phyloP scores from a whole-genome alignment of 192 early-diverging fungal genomes.

The Phlyctochytrium planicorne region DNA sequence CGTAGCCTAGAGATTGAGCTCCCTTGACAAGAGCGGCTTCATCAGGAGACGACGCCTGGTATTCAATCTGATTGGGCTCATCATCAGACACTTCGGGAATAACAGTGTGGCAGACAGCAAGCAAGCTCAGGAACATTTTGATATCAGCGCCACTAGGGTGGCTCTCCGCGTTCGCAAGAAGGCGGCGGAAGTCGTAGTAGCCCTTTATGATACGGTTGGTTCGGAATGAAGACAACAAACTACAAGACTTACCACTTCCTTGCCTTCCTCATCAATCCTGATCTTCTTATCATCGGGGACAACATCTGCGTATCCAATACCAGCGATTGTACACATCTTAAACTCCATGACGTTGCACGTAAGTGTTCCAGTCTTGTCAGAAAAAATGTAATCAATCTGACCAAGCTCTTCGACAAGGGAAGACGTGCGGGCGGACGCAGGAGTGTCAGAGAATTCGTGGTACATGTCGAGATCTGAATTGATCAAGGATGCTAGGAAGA shows the following conservation, averaged over 20 bases:
- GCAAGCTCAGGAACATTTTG: conserved; percentile 84
- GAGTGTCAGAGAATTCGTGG: conserved; percentile 88
- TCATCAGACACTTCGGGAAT: conserved; percentile 81
- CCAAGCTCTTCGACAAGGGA: conserved; percentile 96
- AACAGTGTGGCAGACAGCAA: conserved; percentile 96
- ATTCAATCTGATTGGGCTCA: conserved; percentile 70
- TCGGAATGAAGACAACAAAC: conserved; percentile 31
- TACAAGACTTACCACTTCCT: conserved; percentile 49
- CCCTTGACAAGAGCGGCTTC: conserved; percentile 89
- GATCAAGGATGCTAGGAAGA: conserved; percentile 82
- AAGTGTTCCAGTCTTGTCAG: conserved; percentile 82
- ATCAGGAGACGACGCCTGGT: conserved; percentile 96
- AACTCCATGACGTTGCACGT: conserved; percentile 64
- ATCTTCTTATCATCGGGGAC: conserved; percentile 88
- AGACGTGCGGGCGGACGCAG: conserved; percentile 88
- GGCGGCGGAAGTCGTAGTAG: conserved; percentile 46
- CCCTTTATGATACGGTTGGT: conserved; percentile 34
- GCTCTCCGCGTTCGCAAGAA: conserved; percentile 38
- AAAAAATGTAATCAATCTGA: conserved; percentile 96
- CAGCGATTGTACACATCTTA: conserved; percentile 79
- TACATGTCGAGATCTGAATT: conserved; percentile 96
- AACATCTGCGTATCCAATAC: conserved; percentile 83
- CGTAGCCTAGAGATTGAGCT: conserved; percentile 55
- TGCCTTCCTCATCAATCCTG: conserved; percentile 62
- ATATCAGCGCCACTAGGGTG: conserved; percentile 67